Base-by-base conservation (phyloP, 1,139 yeast species). In the Yamadazyma buinensis region DNA sequence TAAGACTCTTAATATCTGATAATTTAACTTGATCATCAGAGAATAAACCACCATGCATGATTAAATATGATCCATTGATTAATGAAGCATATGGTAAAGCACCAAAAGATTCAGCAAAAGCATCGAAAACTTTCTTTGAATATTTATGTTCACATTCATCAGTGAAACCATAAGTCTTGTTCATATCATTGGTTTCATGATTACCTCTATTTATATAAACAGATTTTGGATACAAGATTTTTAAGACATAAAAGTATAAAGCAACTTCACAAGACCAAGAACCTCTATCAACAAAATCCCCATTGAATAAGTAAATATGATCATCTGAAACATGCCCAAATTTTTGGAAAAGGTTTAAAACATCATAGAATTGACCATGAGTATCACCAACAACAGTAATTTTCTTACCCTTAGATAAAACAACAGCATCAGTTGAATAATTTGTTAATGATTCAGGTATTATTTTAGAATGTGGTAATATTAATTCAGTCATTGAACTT, bases 221-320 rank as follows among this genome's bases (percentile, higher is more conserved):
- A 32, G 75, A 69, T 5, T 61, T 53, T n/a, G 99, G 99, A 52
- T 72, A 84, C 28, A 84, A 59, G 28, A 88, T 68, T 63, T 92
- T 92, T 59, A 86, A 73, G 11, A 83, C 75, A 57, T 86, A 90
- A 34, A 87, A 71, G 32, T 85, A 69, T 33, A 94, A 65, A 1
- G 97, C 97, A 35, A 92, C 95, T 57, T 92, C 99, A 54, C 95
- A 85, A 4, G 97, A 87, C 97, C 98, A 92, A 7, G 95, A 85
- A 2, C 99, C 99, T 54, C 99, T 74, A 55, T 92, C 99, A 5
- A 92, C 98, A 61, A 92, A 92, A 61, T 94, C 98, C 32, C 99
- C 98, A 54, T 92, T 92, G 66, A 92, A 90, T 37, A 92, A 63
- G 55, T 85, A 92, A 13, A 80, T 72, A 57, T 90, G 97, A n/a